Evolutionary conservation across 73 alveolate genomes (phyloP).

Genomic region (Paramecium tetraurelia): DNA sequence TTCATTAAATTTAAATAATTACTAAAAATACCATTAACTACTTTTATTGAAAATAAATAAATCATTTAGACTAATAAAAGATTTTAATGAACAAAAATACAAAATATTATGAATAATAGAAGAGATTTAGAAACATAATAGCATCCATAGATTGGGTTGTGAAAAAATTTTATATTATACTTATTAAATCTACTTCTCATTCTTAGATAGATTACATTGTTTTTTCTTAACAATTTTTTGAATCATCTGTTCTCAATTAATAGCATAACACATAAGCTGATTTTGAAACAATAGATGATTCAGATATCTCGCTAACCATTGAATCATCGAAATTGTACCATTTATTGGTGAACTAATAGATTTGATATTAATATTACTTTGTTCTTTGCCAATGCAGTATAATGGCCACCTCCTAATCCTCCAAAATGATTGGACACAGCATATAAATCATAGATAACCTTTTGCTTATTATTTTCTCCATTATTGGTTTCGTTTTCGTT

Average conservation of each 20-base stretch:
- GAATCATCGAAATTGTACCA: slow-evolving; percentile 45
- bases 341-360: not conserved
- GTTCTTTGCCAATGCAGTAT: slow-evolving; percentile 75
- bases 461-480: not conserved
- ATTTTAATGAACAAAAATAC: no score
- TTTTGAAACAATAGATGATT: not conserved
- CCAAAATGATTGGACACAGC: slow-evolving; percentile 82
- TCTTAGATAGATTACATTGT: not conserved
- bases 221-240: not conserved
- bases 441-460: slow-evolving; percentile 69
- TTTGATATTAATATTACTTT: not conserved
- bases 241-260: not conserved
- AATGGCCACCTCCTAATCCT: slow-evolving; percentile 79
- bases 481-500: slow-evolving; percentile 34
- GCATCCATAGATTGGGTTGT: not conserved
- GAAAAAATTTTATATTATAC: not conserved
- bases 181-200: not conserved
- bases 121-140: not conserved
- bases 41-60: no score
- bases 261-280: slow-evolving; percentile 28
- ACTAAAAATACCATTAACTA: no score
- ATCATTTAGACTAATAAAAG: no score
- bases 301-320: not conserved
- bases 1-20: no score
- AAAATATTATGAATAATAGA: not conserved